Evolutionary conservation across 768 basidiomycete genomes (phyloP).

Genomic region (Mycena floridula): DNA sequence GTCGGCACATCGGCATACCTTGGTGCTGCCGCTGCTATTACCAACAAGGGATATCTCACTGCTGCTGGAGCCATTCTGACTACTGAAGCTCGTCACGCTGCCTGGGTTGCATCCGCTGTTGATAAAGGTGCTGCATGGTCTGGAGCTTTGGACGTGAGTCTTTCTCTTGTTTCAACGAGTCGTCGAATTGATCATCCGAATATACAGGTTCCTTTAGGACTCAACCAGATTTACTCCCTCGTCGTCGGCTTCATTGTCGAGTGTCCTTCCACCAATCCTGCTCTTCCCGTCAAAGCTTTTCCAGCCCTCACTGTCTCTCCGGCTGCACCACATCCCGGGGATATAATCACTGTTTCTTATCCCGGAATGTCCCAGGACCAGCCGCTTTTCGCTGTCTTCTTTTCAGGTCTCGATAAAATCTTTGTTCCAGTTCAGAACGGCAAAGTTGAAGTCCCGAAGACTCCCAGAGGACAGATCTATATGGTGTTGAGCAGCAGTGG

Average conservation of each 20-base stretch:
- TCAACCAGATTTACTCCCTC: conserved; percentile 34
- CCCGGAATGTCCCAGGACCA: conserved; percentile 6
- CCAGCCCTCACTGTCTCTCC: conserved; percentile 30
- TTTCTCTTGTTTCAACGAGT: background rate
- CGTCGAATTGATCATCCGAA: background rate
- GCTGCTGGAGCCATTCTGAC: conserved; percentile 42
- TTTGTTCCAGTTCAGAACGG: conserved; percentile 29
- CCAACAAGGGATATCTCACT: conserved; percentile 32
- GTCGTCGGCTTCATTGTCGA: conserved; percentile 39
- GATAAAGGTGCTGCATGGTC: conserved; percentile 48
- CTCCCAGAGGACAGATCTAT: conserved; percentile 44
- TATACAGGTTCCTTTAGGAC: conserved; percentile 31
- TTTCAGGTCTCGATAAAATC: conserved; percentile 36
- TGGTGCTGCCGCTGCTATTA: conserved; percentile 38
- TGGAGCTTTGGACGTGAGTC: conserved; percentile 50
- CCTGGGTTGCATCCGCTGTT: conserved; percentile 52
- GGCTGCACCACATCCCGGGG: conserved; percentile 19
- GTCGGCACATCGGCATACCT: conserved; percentile 42
- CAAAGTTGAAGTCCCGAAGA: conserved; percentile 32
- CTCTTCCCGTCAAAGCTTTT: conserved; percentile 38
- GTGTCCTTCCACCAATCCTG: conserved; percentile 47
- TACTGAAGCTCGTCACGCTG: conserved; percentile 58
- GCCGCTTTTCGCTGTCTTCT: conserved; percentile 40
- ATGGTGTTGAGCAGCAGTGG: conserved; percentile 38
- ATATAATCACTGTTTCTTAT: conserved; percentile 19